Conservation (phyloP, 257 asterid species). For the Solanum acaule region DNA sequence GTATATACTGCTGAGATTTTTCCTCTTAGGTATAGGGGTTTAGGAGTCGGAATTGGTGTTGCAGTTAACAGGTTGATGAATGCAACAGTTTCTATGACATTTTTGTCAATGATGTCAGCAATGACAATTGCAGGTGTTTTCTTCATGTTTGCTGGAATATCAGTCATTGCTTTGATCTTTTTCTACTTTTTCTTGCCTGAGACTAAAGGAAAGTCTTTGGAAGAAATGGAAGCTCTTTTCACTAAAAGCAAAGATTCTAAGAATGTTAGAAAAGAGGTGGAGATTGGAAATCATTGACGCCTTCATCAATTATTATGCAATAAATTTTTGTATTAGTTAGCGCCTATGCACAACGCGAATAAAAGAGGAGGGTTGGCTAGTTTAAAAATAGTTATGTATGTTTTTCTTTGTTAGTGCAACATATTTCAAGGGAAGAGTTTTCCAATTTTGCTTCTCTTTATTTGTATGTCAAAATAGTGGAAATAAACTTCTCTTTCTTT, state of each 20-base stretch:
- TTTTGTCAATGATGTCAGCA: slow-evolving; percentile 38
- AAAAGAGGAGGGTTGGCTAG: background rate
- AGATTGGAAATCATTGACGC: background rate
- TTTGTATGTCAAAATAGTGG: background rate
- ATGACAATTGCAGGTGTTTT: slow-evolving; percentile 59
- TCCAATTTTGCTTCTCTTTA: background rate
- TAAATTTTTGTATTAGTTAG: background rate
- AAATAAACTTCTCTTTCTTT: background rate
- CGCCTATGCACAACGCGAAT: no score
- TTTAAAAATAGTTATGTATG: background rate
- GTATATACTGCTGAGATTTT: no score
- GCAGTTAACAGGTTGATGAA: slow-evolving; percentile 65
- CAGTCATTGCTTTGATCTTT: slow-evolving; percentile 46
- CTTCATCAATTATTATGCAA: background rate
- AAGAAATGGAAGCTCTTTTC: slow-evolving; percentile 62
- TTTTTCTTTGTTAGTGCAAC: background rate
- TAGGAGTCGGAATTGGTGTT: slow-evolving; percentile 55
- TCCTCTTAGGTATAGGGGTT: slow-evolving; percentile 32
- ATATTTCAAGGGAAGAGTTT: background rate
- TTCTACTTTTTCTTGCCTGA: slow-evolving; percentile 53
- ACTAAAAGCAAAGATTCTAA: background rate
- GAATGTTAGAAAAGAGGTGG: background rate
- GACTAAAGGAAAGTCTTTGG: slow-evolving; percentile 58
- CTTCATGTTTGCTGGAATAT: slow-evolving; percentile 34
- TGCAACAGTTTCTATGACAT: slow-evolving; percentile 61